These are phyloP conservation scores for Debaryomyces sp. DNA, from an alignment of 1,139 yeast genomes.

Conservation along the genomic window DNA sequence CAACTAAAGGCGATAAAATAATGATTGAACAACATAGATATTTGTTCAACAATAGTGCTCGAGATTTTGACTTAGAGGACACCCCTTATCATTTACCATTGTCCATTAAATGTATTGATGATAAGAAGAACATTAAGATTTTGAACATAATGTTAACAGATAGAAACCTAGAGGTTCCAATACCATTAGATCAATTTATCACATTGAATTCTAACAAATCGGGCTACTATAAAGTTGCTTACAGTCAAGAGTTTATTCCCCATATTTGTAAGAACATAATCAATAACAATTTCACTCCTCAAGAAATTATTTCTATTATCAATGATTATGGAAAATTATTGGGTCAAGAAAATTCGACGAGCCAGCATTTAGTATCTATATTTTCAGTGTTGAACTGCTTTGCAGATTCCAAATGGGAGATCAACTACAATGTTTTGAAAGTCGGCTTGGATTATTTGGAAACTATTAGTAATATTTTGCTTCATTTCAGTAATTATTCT, in stretches of 20 bases:
- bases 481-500: slow-evolving; percentile 30
- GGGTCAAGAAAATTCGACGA: slow-evolving; percentile 21
- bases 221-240: slow-evolving; percentile 46
- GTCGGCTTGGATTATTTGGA: slow-evolving; percentile 37
- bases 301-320: slow-evolving; percentile 38
- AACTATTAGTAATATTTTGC: slow-evolving; percentile 29
- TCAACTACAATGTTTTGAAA: slow-evolving; percentile 30
- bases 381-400: slow-evolving; percentile 30
- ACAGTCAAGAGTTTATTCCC: slow-evolving; percentile 22
- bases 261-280: slow-evolving; percentile 27
- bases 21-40: slow-evolving; percentile 57
- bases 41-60: slow-evolving; percentile 27
- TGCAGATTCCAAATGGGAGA: slow-evolving; percentile 20
- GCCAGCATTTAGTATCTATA: slow-evolving; percentile 31
- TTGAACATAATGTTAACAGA: slow-evolving; percentile 51
- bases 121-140: slow-evolving; percentile 28
- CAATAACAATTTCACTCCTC: slow-evolving; percentile 21
- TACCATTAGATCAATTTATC: slow-evolving; percentile 25
- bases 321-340: slow-evolving; percentile 40
- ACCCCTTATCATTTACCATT: slow-evolving; percentile 57
- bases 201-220: slow-evolving; percentile 47
- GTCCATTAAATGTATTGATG: slow-evolving; percentile 37
- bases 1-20: slow-evolving; percentile 29
- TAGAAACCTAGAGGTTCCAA: slow-evolving; percentile 41
- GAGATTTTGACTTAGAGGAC: slow-evolving; percentile 41